Evolutionary conservation across 1,284 basidiomycete genomes (phyloP), one percentile per base, ranked within the genome.

Genomic region (Moesziomyces globuligerus): DNA sequence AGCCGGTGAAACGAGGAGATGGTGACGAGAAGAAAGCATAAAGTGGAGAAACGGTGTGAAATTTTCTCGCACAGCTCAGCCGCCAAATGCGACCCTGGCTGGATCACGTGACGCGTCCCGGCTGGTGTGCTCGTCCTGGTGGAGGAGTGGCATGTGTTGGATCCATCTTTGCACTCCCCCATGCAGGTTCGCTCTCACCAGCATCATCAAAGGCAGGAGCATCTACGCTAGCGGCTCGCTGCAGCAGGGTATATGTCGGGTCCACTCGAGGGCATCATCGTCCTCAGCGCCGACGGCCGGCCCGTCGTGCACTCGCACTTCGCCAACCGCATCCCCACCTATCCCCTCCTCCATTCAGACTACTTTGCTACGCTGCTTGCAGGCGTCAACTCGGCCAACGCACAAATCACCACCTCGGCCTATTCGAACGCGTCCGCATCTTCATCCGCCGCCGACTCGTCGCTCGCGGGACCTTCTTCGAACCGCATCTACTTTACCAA

Each of bases 221-320:
- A 39, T 11, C 26, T n/a, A 5, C 11, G 7, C 34, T 4, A 18
- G 24, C 29, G 24, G 18, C 21, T 11, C 7, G n/a, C n/a, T n/a
- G n/a, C n/a, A n/a, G n/a, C n/a, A n/a, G n/a, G n/a, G n/a, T n/a
- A n/a, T n/a, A 70, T 70, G 67, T 58, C 60, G 23, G 60, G 59
- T 7, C 40, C 48, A 40, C 36, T 96, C 82, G 93, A 96, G 84
- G 93, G 93, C 11, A 85, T 96, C 65, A 94, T 96, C 79, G 90
- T 95, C 65, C 86, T 95, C 52, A 92, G 94, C 83, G 86, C 87
- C 56, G 86, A 88, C 70, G 91, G 91, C 89, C 90, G 89, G 51
- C 90, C 93, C 32, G 90, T 97, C 68, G 91, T 95, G 66, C 91
- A 94, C 81, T 93, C 93, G 32, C 91, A 91, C 48, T 97, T 96